Evolutionary conservation across 768 basidiomycete genomes (phyloP).

Genomic region (Mycena olivaceomarginata): DNA sequence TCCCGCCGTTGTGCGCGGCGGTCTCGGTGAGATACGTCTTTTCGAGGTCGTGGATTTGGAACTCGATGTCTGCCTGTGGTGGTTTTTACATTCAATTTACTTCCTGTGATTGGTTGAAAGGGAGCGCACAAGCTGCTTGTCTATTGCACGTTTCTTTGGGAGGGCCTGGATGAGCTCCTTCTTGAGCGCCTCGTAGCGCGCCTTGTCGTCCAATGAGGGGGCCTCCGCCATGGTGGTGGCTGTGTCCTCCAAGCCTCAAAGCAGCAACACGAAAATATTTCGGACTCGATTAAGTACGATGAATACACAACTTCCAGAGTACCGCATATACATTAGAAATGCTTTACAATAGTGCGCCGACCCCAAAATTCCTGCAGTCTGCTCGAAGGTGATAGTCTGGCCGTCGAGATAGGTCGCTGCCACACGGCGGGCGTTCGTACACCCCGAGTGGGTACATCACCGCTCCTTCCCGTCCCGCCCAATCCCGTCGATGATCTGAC

Average conservation of each 20-base stretch:
- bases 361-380: no score
- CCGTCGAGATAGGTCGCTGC: no score
- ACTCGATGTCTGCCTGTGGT: constrained; percentile 82
- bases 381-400: no score
- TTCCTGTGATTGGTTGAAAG: constrained; percentile 13
- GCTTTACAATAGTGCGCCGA: no score
- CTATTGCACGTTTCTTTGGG: constrained; percentile 82
- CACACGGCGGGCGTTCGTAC: no score
- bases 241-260: background rate
- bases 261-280: no score
- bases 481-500: no score
- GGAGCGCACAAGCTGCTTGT: constrained; percentile 83
- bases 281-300: no score
- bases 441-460: no score
- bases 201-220: constrained; percentile 73
- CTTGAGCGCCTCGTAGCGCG: constrained; percentile 82
- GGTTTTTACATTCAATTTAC: background rate
- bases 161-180: constrained; percentile 86
- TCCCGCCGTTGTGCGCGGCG: constrained; percentile 84
- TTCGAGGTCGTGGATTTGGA: constrained; percentile 87
- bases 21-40: constrained; percentile 87
- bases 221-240: constrained; percentile 38
- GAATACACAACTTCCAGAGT: no score
- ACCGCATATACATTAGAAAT: no score
- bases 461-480: no score